Conservation (phyloP, 2,329 filamentous ascomycete genomes). For the Cytospora piceicola region DNA sequence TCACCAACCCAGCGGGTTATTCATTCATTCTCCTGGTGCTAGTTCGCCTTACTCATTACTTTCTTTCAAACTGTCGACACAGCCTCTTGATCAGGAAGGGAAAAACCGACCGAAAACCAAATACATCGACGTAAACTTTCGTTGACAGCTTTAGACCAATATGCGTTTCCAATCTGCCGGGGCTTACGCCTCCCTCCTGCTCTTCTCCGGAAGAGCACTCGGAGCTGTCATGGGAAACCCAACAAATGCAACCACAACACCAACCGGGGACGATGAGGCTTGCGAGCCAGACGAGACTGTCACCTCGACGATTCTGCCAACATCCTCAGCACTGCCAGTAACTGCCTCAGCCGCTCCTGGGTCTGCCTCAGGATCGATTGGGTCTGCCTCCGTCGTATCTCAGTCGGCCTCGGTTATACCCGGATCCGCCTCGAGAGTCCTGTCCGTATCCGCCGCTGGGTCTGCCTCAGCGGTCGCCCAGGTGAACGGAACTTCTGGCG, state of each 20-base stretch:
- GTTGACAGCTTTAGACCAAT: background rate
- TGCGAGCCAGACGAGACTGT: slow-evolving; percentile 28
- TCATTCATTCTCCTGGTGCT: slow-evolving; percentile 30
- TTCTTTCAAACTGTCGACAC: slow-evolving; percentile 14
- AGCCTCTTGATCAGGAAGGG: slow-evolving; percentile 7
- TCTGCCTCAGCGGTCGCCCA: background rate
- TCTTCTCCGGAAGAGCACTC: slow-evolving; percentile 25
- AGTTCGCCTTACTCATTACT: slow-evolving; percentile 27
- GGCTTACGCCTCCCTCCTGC: slow-evolving; percentile 26
- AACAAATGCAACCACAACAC: slow-evolving; percentile 12
- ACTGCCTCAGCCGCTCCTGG: background rate
- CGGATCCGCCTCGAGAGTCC: no score
- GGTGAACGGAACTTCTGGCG: slow-evolving; percentile 5
- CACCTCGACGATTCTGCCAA: slow-evolving; percentile 19
- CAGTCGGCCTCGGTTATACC: no score
- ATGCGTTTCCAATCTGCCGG: slow-evolving; percentile 28
- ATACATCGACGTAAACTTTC: background rate
- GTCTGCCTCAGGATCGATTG: background rate
- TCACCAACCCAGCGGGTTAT: slow-evolving; percentile 23
- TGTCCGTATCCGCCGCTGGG: background rate
- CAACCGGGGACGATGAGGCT: slow-evolving; percentile 15
- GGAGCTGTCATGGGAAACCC: slow-evolving; percentile 18
- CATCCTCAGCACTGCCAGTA: background rate
- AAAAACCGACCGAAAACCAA: background rate
- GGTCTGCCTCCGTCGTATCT: background rate